Evolutionary conservation across 345 rosid species (phyloP).

Genomic region (Rubroshorea leprosula): DNA sequence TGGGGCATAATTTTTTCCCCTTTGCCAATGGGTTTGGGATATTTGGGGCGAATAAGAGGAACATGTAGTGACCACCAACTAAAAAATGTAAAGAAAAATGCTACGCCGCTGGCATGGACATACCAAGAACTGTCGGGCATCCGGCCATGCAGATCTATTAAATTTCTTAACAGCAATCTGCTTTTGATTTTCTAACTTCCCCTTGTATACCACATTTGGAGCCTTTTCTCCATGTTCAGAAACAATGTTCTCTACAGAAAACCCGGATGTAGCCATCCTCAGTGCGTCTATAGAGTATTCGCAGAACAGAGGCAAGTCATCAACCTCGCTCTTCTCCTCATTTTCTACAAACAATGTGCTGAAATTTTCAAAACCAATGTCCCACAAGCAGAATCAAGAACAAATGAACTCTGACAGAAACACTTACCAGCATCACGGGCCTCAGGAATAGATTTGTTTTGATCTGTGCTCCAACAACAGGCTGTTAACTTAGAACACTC

Average conservation of each 20-base stretch:
- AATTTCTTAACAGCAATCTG: conserved; percentile 85
- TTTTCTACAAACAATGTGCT: conserved; percentile 31
- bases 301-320: conserved; percentile 52
- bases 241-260: conserved; percentile 79
- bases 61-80: not conserved
- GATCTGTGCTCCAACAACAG: conserved; percentile 61
- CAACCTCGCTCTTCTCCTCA: conserved; percentile 39
- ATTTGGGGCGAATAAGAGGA: not conserved
- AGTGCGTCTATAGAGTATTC: conserved; percentile 75
- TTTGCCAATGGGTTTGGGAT: too few species aligned
- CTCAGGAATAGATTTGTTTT: conserved; percentile 53
- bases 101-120: not conserved
- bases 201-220: conserved; percentile 90
- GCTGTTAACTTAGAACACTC: conserved; percentile 51
- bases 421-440: conserved; percentile 46
- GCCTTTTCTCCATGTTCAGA: conserved; percentile 97
- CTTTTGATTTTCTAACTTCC: conserved; percentile 75
- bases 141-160: conserved; percentile 88
- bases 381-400: not conserved
- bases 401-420: not conserved
- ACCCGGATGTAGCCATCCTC: conserved; percentile 83
- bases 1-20: too few species aligned
- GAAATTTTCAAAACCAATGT: conserved; percentile 4
- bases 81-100: too few species aligned
- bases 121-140: conserved; percentile 83